Evolutionary conservation across 768 basidiomycete genomes (phyloP), one percentile per base, ranked within the genome.

Genomic region (Leucosporidium yakuticum): DNA sequence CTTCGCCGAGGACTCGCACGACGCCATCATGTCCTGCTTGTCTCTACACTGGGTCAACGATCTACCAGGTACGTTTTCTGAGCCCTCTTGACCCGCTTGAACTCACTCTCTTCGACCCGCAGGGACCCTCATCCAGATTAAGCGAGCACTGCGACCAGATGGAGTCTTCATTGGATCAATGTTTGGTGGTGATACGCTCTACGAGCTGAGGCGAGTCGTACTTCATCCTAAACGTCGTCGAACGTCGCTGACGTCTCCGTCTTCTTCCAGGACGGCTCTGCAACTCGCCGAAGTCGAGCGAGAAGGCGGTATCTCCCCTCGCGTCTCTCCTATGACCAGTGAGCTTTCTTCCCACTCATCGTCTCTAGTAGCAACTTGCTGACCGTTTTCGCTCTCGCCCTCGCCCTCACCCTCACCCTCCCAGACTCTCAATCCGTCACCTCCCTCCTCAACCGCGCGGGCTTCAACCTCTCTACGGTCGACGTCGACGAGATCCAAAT

Each of bases 261-360:
- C 14, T 0, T 12, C 54, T 6, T 8, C 8, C 73, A 91, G 95
- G 74, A 94, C 96, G 48, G 84, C 94, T 6, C 82, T 99, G 32
- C 96, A 98, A 75, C 83, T 99, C 0, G 95, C 96, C 12, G 90
- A 98, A 80, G 81, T 87, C 27, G 95, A 99, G 75, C 85, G 93
- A 14, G 88, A 95, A 78, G 96, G 96, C 11, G 96, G 96, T 1
- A 88, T 99, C 63, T 93, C 93, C n/a, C 93, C 94, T 9, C 89
- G 91, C 65, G 80, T 99, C 47, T 98, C 95, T 1, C 96, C 96
- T 1, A 98, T 99, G 96, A 93, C 94, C 69, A 90, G 94, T 92
- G 65, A 36, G 83, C 75, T 5, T 31, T 14, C 73, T 25, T 50
- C 34, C 39, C 27, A 29, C 57, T 20, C 2, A 0, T 34, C 9